Percentiles rank a stretch among this genome's conserved stretches.
Evolutionary conservation across 2,329 filamentous ascomycete genomes (phyloP).

Genomic region (Sporothrix curviconia): DNA sequence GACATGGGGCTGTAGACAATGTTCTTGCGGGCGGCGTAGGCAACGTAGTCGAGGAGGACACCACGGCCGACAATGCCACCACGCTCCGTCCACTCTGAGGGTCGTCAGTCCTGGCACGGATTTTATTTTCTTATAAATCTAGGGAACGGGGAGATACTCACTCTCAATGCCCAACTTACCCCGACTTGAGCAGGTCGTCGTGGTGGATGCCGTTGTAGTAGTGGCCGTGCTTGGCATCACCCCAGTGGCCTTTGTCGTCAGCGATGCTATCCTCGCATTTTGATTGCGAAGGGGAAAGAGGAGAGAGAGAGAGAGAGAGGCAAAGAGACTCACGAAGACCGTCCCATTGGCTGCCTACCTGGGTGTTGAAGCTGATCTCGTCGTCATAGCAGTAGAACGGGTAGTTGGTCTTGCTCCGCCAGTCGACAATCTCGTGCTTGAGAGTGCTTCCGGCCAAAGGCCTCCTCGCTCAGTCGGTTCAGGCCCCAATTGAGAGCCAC

Average conservation of each 20-base stretch:
- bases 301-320: conserved; percentile 21
- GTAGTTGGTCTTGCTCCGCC: conserved; percentile 10
- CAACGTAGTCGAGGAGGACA: conserved; percentile 47
- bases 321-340: conserved; percentile 47
- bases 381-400: conserved; percentile 15
- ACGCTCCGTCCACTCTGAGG: conserved; percentile 18
- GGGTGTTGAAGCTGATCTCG: conserved; percentile 16
- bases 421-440: conserved; percentile 26
- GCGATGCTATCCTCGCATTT: conserved; percentile 29
- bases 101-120: no score
- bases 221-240: conserved; percentile 7
- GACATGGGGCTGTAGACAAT: conserved; percentile 46
- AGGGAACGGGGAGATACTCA: conserved; percentile 10
- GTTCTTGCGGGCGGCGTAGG: conserved; percentile 44
- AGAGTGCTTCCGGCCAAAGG: conserved; percentile 49
- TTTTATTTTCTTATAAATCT: background rate
- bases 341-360: conserved; percentile 50
- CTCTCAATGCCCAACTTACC: conserved; percentile 32
- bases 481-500: conserved; percentile 56
- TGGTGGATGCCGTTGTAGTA: conserved; percentile 32
- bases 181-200: conserved; percentile 22
- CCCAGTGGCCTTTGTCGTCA: conserved; percentile 13
- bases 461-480: conserved; percentile 43
- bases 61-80: conserved; percentile 50
- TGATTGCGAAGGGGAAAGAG: conserved; percentile 32